Percentiles rank a stretch among this genome's conserved stretches.
Conservation (phyloP, 306 rosid species). For the Nissolia schottii region DNA sequence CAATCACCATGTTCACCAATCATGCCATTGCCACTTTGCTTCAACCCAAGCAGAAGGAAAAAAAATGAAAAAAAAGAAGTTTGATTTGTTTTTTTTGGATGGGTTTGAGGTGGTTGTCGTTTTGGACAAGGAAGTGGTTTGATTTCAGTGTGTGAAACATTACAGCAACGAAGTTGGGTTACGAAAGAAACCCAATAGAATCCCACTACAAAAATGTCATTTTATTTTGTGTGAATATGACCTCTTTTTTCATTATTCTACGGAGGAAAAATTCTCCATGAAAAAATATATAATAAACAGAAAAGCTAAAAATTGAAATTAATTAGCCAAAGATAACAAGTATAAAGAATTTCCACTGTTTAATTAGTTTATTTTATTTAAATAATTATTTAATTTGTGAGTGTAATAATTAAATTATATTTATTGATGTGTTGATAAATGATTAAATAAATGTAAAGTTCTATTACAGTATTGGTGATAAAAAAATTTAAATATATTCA, state of each 20-base stretch:
- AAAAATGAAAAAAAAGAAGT: background rate
- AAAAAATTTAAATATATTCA: too few species aligned
- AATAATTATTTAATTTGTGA: too few species aligned
- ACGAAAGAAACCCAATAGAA: background rate
- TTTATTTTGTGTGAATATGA: background rate
- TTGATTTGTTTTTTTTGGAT: background rate
- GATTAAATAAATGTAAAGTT: too few species aligned
- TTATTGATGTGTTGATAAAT: too few species aligned
- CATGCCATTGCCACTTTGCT: background rate
- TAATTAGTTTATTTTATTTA: too few species aligned
- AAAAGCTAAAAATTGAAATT: background rate
- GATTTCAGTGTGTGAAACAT: background rate
- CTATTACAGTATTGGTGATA: too few species aligned
- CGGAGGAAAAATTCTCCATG: background rate
- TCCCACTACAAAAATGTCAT: background rate
- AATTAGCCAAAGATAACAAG: too few species aligned
- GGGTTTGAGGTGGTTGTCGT: background rate
- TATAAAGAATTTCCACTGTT: too few species aligned
- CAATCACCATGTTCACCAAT: background rate
- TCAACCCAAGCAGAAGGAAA: background rate
- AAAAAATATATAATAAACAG: background rate
- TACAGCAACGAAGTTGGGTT: background rate
- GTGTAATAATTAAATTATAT: too few species aligned
- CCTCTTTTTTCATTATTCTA: background rate
- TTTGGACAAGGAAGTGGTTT: slow-evolving; percentile 4